Conservation (phyloP, 148 eudicot genomes). For the Fallopia convolvulus region DNA sequence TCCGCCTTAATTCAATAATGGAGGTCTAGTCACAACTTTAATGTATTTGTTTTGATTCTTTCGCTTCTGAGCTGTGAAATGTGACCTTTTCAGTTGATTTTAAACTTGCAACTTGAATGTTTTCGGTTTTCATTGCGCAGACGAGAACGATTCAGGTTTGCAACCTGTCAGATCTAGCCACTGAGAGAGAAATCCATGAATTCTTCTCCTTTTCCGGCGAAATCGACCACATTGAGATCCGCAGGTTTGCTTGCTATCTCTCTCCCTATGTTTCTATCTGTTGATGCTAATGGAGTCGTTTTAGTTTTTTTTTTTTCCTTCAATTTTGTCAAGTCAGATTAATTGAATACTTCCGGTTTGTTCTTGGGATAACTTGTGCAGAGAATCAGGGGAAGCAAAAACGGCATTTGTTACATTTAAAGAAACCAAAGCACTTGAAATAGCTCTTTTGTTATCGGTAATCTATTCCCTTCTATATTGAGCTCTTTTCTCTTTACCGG, state of each 20-base stretch:
- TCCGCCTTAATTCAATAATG: not conserved
- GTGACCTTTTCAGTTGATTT: not conserved
- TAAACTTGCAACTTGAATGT: not conserved
- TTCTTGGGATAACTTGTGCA: conserved; percentile 15
- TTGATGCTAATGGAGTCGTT: not conserved
- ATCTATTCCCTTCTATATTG: not conserved
- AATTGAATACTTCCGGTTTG: not conserved
- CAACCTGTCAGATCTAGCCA: conserved; percentile 91
- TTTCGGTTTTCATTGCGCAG: conserved; percentile 20
- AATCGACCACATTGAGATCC: conserved; percentile 68
- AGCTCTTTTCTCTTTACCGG: not conserved
- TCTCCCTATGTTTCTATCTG: not conserved
- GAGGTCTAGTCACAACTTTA: not conserved
- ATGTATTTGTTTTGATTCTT: not conserved
- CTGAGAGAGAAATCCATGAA: conserved; percentile 73
- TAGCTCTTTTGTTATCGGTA: conserved; percentile 81
- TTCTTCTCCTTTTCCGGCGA: conserved; percentile 94
- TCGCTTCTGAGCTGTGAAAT: not conserved
- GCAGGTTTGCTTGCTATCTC: conserved; percentile 28
- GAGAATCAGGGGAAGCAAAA: conserved; percentile 37
- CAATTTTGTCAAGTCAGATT: not conserved
- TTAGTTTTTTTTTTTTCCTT: not conserved
- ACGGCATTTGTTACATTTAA: conserved; percentile 79
- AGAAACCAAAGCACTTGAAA: conserved; percentile 84
- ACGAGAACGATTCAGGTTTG: conserved; percentile 65